These are phyloP conservation scores for Lachancea mirantina DNA, from an alignment of 805 yeast genomes.

Conservation along the genomic window DNA sequence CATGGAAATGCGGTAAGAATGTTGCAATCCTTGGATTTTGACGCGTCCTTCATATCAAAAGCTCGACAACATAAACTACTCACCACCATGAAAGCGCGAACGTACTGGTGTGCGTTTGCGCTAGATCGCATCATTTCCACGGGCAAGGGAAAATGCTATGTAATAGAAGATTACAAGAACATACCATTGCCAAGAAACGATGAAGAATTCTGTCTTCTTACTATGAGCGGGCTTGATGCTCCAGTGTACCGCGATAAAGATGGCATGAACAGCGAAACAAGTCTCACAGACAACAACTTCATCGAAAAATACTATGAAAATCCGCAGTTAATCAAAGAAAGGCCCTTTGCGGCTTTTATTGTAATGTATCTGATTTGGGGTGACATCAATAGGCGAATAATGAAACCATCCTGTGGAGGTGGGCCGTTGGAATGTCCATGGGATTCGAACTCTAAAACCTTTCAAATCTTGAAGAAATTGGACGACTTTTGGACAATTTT, in stretches of 20 bases:
- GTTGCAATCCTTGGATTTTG: constrained; percentile 10
- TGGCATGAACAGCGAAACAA: background rate
- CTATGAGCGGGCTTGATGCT: too few relatives aligned
- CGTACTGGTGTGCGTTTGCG: constrained; percentile 10
- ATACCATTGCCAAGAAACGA: constrained; percentile 6
- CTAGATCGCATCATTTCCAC: constrained; percentile 9
- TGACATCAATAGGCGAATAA: constrained; percentile 4
- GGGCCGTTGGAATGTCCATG: constrained; percentile 8
- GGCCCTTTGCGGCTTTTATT: constrained; percentile 3
- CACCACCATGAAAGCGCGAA: constrained; percentile 4
- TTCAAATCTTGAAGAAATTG: constrained; percentile 2
- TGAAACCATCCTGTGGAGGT: constrained; percentile 6
- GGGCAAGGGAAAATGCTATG: constrained; percentile 6
- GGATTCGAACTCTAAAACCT: constrained; percentile 6
- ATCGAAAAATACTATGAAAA: background rate
- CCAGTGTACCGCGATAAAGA: background rate
- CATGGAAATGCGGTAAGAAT: constrained; percentile 9
- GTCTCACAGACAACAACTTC: constrained; percentile 1
- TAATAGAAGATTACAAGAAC: constrained; percentile 2
- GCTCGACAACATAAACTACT: constrained; percentile 4
- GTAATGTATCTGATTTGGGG: constrained; percentile 9
- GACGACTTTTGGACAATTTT: constrained; percentile 3
- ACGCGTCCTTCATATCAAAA: constrained; percentile 6
- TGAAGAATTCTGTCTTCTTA: constrained; percentile 2
- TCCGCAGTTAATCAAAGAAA: background rate